Evolutionary conservation across 345 rosid genomes (phyloP), one percentile per base, ranked within the genome.

Genomic region (Leavenworthia alabamica): DNA sequence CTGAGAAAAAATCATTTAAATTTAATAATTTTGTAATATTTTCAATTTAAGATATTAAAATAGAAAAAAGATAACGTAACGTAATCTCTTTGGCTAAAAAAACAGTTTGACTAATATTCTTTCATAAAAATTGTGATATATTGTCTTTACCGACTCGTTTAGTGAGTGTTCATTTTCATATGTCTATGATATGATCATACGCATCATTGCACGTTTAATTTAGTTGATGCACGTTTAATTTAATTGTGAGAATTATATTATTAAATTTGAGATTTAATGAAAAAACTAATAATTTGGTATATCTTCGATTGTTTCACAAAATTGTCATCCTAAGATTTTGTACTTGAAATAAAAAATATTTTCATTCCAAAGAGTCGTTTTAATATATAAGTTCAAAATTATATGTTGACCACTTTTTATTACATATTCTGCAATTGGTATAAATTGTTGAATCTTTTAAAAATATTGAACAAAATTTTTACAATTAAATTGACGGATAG

Each of bases 1-100:
- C n/a, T n/a, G n/a, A n/a, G n/a, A n/a, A n/a, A n/a, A n/a, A n/a
- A n/a, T n/a, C n/a, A n/a, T n/a, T n/a, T n/a, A 33, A 35, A 5
- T 5, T 50, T 26, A 10, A 33, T 24, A 12, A 6, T 28, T 65
- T 28, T 44, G 29, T 29, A 24, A 15, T n/a, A 41, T 3, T 58
- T 39, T 14, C 16, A 16, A n/a, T n/a, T 27, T n/a, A 2, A 41
- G 42, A 59, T 29, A 27, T 51, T 62, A 58, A 40, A 60, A 31
- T 15, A 8, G 8, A 15, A 6, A 47, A 15, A 28, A 70, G 59
- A 37, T 63, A 70, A 63, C 74, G 68, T 54, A 73, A 75, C 68
- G 64, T 43, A 52, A 52, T 60, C 26, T 24, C n/a, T 67, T 60
- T 68, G 73, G 52, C 67, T 68, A 55, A 44, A 69, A 50, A 33